A percentile compares a stretch with the other conserved stretches of the same genome.
phyloP scores from a whole-genome alignment of 345 rosid species.

The Syzygium aqueum region DNA sequence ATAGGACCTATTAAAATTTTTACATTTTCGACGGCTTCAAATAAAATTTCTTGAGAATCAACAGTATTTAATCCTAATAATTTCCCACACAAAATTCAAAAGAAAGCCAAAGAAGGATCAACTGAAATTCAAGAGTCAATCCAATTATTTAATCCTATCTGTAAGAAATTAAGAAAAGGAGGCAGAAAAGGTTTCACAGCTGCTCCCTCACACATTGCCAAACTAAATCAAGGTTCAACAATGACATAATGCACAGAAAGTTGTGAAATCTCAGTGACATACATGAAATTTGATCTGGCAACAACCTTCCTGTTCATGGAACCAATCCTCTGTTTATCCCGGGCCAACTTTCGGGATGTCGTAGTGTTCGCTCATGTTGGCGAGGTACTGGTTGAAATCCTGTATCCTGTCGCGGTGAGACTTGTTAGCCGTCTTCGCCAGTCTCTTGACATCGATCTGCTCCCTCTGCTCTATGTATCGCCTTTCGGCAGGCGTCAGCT shows the following conservation, averaged over 20 bases:
- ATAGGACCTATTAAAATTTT: too few species aligned
- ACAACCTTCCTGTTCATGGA: background rate
- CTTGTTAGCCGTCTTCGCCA: conserved; percentile 69
- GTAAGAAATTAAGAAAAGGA: background rate
- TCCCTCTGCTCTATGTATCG: conserved; percentile 72
- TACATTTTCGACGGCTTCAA: background rate
- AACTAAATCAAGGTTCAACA: background rate
- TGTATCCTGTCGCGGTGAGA: conserved; percentile 84
- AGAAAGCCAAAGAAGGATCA: background rate
- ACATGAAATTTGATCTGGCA: background rate
- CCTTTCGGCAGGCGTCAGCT: conserved; percentile 56
- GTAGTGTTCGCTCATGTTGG: conserved; percentile 87
- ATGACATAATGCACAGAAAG: background rate
- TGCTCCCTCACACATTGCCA: background rate
- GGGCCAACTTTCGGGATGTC: conserved; percentile 94
- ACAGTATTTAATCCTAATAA: background rate
- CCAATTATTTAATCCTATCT: background rate
- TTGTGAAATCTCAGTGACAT: background rate
- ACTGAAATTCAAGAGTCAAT: background rate
- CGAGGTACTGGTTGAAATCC: conserved; percentile 79
- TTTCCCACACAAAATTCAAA: background rate
- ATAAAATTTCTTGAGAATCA: background rate
- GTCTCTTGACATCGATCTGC: conserved; percentile 43
- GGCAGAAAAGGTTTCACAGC: background rate
- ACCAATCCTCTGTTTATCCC: conserved; percentile 32